Conservation (phyloP, 495 filamentous ascomycete genomes). For the Xylaria palmicola region DNA sequence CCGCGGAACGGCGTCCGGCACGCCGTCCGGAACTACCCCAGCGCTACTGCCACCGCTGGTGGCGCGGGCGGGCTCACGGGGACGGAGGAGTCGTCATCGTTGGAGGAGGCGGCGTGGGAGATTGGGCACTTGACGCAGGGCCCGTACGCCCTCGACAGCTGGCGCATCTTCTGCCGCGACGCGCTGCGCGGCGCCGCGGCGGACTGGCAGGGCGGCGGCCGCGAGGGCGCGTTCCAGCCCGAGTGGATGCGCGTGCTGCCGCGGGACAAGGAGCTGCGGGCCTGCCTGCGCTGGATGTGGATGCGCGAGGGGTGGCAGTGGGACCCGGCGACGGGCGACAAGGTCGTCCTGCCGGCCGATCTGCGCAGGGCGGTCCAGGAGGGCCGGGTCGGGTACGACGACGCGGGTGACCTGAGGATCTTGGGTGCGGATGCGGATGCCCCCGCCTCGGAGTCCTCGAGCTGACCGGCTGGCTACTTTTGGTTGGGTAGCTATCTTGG, state of each 20-base stretch:
- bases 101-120: conserved; percentile 64
- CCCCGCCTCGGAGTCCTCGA: neutral
- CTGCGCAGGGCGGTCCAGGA: conserved; percentile 57
- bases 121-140: conserved; percentile 87
- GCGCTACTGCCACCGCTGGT: conserved; percentile 49
- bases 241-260: conserved; percentile 92
- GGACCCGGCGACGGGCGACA: conserved; percentile 70
- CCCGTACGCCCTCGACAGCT: conserved; percentile 84
- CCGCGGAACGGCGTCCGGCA: conserved; percentile 61
- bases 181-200: conserved; percentile 60
- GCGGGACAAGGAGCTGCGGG: conserved; percentile 82
- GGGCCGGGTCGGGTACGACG: conserved; percentile 63
- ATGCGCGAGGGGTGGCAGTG: conserved; percentile 79
- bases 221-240: conserved; percentile 46
- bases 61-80: conserved; percentile 31
- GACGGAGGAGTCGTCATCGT: conserved; percentile 32
- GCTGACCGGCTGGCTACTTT: too few relatives aligned
- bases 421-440: conserved; percentile 5
- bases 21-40: conserved; percentile 71
- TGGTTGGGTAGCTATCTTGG: too few relatives aligned
- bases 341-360: conserved; percentile 53
- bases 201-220: conserved; percentile 58
- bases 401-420: conserved; percentile 48
- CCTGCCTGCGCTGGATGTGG: conserved; percentile 90
- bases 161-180: conserved; percentile 93